Conservation (phyloP, 108 stramenopile species). For the Nitzschia sp. region DNA sequence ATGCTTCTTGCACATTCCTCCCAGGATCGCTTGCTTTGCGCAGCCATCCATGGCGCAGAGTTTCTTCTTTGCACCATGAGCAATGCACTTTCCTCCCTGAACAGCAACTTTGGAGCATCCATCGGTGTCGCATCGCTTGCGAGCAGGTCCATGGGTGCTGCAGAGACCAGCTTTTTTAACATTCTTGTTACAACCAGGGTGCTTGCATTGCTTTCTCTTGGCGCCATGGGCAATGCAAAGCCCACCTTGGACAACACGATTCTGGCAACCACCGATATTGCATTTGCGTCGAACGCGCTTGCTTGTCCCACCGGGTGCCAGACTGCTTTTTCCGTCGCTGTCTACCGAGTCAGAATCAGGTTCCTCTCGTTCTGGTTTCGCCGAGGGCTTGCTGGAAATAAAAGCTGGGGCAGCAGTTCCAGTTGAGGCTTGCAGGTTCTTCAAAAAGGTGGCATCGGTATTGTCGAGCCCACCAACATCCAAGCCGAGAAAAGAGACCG, state of each 20-base stretch:
- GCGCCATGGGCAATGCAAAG: conserved; percentile 85
- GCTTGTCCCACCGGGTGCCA: conserved; percentile 53
- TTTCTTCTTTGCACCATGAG: conserved; percentile 90
- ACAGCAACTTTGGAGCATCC: conserved; percentile 85
- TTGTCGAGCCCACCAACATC: conserved; percentile 43
- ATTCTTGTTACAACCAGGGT: conserved; percentile 83
- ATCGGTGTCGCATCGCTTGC: conserved; percentile 72
- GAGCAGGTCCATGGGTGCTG: conserved; percentile 84
- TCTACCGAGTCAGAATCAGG: conserved; percentile 2
- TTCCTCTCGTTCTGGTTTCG: background rate
- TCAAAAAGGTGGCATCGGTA: conserved; percentile 33
- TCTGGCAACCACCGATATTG: conserved; percentile 60
- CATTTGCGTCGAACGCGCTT: conserved; percentile 87
- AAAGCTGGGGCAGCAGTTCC: conserved; percentile 20
- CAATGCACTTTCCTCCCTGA: conserved; percentile 85
- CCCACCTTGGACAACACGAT: conserved; percentile 90
- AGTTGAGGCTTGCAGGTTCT: conserved; percentile 35
- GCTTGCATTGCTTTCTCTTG: conserved; percentile 78
- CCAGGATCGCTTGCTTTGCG: conserved; percentile 82
- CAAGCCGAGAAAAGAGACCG: conserved; percentile 55
- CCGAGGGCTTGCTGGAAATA: background rate
- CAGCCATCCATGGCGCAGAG: conserved; percentile 68
- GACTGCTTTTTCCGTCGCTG: conserved; percentile 14
- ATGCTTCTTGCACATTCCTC: conserved; percentile 90
- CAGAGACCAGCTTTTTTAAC: conserved; percentile 86